These are phyloP conservation scores for Lecanicillium sp. DNA, from an alignment of 2,329 filamentous ascomycete species.

Conservation along the genomic window DNA sequence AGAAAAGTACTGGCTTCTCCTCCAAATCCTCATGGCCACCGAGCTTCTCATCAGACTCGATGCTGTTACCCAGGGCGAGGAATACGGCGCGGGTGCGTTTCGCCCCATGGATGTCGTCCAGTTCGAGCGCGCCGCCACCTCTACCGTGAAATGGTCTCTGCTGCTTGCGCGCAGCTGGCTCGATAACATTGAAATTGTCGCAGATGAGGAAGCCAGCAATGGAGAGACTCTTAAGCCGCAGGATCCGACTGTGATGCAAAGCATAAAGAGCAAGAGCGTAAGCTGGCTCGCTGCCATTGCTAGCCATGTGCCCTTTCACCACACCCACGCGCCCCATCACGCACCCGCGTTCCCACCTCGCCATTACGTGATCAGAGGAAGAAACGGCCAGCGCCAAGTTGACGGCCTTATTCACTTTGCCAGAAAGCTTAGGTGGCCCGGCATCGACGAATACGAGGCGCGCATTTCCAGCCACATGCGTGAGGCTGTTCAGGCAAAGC, in stretches of 20 bases:
- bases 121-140: slow-evolving; percentile 56
- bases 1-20: slow-evolving; percentile 60
- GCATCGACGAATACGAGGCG: slow-evolving; percentile 45
- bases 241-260: slow-evolving; percentile 15
- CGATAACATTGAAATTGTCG: slow-evolving; percentile 58
- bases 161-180: slow-evolving; percentile 60
- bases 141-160: slow-evolving; percentile 61
- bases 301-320: slow-evolving; percentile 44
- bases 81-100: slow-evolving; percentile 45
- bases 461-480: slow-evolving; percentile 44
- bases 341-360: slow-evolving; percentile 25
- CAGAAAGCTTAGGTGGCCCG: slow-evolving; percentile 56
- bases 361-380: slow-evolving; percentile 48
- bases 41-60: slow-evolving; percentile 61
- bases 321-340: slow-evolving; percentile 32
- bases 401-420: slow-evolving; percentile 60
- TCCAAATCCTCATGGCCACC: slow-evolving; percentile 59
- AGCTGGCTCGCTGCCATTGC: slow-evolving; percentile 55
- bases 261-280: slow-evolving; percentile 23
- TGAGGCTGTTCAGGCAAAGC: slow-evolving; percentile 33
- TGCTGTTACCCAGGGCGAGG: slow-evolving; percentile 54
- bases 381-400: slow-evolving; percentile 52
- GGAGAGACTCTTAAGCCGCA: slow-evolving; percentile 2
- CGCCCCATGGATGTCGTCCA: slow-evolving; percentile 51
- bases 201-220: slow-evolving; percentile 26